Evolutionary conservation across 2,329 filamentous ascomycete genomes (phyloP).

Genomic region (Fusarium hainanense): DNA sequence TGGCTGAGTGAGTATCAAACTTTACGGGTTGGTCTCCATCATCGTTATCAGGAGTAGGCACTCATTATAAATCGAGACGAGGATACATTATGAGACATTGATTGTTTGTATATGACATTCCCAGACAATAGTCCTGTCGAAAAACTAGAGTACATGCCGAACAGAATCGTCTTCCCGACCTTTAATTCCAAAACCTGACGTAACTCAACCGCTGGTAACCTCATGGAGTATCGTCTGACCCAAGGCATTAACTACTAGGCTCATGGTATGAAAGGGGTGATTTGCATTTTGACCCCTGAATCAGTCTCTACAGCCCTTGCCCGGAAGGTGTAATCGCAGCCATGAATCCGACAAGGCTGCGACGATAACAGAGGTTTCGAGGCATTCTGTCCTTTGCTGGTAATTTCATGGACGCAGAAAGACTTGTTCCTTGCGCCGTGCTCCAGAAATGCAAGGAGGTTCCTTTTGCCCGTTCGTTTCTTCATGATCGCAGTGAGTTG

Average conservation of each 20-base stretch:
- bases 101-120: neutral
- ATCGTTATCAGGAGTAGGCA: neutral
- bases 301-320: neutral
- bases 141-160: neutral
- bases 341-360: too few relatives aligned
- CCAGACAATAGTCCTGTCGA: neutral
- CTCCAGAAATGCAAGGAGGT: neutral
- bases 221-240: fast-evolving
- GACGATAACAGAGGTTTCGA: neutral
- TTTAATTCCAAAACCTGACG: fast-evolving
- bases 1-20: neutral
- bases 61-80: neutral
- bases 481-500: neutral
- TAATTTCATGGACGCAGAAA: neutral
- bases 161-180: neutral
- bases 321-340: too few relatives aligned
- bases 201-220: neutral
- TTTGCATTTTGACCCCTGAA: neutral
- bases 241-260: fast-evolving
- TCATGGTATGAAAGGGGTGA: neutral
- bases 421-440: neutral
- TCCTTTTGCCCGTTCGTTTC: neutral
- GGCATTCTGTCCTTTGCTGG: neutral
- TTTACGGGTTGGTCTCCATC: neutral
- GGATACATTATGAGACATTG: neutral